Conservation (phyloP, 2,329 filamentous ascomycete species). For the Fonsecaea pugnacius region DNA sequence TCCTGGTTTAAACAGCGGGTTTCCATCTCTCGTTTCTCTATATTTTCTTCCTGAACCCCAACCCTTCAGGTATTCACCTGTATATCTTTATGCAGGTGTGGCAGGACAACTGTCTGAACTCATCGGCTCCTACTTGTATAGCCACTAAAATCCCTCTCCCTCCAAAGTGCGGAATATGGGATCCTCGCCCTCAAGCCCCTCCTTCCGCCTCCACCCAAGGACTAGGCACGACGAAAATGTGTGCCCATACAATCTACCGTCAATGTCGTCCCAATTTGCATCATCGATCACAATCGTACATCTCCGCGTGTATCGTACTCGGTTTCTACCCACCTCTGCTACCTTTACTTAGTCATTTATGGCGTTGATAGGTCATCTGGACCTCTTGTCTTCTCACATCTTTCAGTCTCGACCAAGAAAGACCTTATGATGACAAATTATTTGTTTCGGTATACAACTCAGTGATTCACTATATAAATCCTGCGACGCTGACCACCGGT, state of each 20-base stretch:
- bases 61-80: too few relatives aligned
- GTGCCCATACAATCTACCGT: not conserved
- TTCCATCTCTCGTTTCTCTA: too few relatives aligned
- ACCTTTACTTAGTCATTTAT: not conserved
- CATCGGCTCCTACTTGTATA: not conserved
- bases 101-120: too few relatives aligned
- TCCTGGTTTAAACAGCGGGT: too few relatives aligned
- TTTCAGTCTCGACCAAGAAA: not conserved
- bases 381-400: not conserved
- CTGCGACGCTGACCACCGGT: too few relatives aligned
- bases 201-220: not conserved
- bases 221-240: not conserved
- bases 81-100: too few relatives aligned
- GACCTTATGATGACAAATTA: too few relatives aligned
- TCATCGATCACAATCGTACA: not conserved
- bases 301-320: not conserved
- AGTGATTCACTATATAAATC: too few relatives aligned
- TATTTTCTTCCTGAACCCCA: not conserved
- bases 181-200: not conserved
- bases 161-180: not conserved
- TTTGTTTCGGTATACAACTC: too few relatives aligned
- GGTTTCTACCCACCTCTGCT: not conserved
- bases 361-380: not conserved
- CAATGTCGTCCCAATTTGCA: not conserved
- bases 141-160: too few relatives aligned